Conservation (phyloP, 805 yeast species). For the Barnettozyma californica region DNA sequence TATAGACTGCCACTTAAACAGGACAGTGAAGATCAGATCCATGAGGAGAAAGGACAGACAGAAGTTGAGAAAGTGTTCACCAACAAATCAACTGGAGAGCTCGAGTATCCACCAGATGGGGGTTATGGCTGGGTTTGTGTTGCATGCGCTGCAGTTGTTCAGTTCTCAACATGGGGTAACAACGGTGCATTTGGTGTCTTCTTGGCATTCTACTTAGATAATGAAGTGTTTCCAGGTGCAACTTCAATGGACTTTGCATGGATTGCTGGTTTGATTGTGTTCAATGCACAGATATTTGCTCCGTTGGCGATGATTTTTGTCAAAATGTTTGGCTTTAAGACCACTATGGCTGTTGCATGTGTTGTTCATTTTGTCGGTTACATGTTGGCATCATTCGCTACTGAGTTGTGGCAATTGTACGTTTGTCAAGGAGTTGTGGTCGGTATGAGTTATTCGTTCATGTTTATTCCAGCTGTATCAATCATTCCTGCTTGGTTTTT, state of each 20-base stretch:
- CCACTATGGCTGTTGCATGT: conserved; percentile 45
- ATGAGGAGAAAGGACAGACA: not conserved
- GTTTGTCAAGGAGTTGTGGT: conserved; percentile 63
- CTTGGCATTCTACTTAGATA: conserved; percentile 48
- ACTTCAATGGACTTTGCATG: conserved; percentile 54
- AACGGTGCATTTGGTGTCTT: conserved; percentile 55
- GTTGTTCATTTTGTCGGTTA: conserved; percentile 47
- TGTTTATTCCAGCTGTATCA: conserved; percentile 54
- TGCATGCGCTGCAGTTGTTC: conserved; percentile 42
- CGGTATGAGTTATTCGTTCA: conserved; percentile 46
- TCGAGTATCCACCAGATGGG: conserved; percentile 50
- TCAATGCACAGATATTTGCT: conserved; percentile 48
- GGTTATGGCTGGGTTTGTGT: conserved; percentile 68
- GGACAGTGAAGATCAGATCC: not conserved
- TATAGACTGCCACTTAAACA: not conserved
- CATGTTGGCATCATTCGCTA: conserved; percentile 55
- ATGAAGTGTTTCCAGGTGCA: conserved; percentile 49
- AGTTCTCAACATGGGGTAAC: conserved; percentile 69
- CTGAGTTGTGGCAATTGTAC: conserved; percentile 58
- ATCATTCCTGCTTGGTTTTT: conserved; percentile 68
- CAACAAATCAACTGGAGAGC: conserved; percentile 28
- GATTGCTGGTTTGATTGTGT: conserved; percentile 62
- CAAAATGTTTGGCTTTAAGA: conserved; percentile 44
- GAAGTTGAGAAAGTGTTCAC: conserved; percentile 30
- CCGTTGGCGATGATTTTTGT: conserved; percentile 49